phyloP scores from a whole-genome alignment of 2,329 filamentous ascomycete genomes.

The Monilinia aucupariae region DNA sequence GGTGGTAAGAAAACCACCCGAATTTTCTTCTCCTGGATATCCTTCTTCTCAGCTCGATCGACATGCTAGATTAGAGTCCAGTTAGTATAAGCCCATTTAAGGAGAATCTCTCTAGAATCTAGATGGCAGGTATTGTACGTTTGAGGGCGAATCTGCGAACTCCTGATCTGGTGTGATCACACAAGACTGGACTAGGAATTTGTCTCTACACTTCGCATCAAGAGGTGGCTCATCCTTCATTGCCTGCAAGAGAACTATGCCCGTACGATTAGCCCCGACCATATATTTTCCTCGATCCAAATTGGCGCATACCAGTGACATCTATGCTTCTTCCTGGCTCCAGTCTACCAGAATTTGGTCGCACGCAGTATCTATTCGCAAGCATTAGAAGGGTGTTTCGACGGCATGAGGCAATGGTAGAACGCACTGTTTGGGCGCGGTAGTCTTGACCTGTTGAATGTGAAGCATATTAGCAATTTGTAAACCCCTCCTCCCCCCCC shows the following conservation, averaged over 20 bases:
- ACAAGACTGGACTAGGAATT: constrained; percentile 94
- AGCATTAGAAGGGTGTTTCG: background rate
- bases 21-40: constrained; percentile 91
- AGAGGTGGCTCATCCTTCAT: constrained; percentile 91
- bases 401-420: background rate
- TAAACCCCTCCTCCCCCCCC: too few relatives aligned
- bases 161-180: constrained; percentile 78
- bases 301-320: constrained; percentile 66
- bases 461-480: background rate
- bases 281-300: background rate
- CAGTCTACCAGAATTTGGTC: constrained; percentile 94
- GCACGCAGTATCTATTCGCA: constrained; percentile 78
- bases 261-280: constrained; percentile 19
- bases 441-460: constrained; percentile 81
- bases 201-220: constrained; percentile 90
- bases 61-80: constrained; percentile 57
- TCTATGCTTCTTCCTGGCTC: constrained; percentile 86
- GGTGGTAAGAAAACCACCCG: constrained; percentile 77
- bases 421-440: constrained; percentile 92
- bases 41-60: constrained; percentile 67
- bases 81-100: background rate
- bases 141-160: constrained; percentile 70
- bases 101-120: background rate
- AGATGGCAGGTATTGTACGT: constrained; percentile 56
- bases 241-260: constrained; percentile 81